phyloP scores from a whole-genome alignment of 768 basidiomycete genomes.

The Infundibulicybe gibba region DNA sequence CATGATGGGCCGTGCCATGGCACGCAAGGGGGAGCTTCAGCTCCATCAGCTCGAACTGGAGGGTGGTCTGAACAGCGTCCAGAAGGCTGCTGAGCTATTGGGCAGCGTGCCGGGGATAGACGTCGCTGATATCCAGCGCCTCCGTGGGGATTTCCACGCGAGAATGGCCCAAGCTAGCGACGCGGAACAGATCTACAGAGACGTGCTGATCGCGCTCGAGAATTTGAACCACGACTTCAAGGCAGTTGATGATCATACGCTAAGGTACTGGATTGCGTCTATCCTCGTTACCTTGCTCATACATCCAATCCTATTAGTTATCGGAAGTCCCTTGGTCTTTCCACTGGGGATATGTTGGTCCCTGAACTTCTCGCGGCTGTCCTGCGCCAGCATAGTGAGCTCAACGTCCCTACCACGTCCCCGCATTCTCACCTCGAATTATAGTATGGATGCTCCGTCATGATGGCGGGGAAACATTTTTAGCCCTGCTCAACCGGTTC shows the following conservation, averaged over 20 bases:
- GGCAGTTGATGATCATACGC: conserved; percentile 41
- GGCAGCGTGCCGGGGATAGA: conserved; percentile 50
- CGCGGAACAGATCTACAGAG: conserved; percentile 50
- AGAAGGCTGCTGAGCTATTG: conserved; percentile 42
- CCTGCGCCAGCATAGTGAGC: conserved; percentile 67
- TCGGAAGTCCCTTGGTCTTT: conserved; percentile 37
- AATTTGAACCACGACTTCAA: conserved; percentile 56
- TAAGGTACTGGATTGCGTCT: conserved; percentile 33
- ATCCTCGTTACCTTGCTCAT: conserved; percentile 1
- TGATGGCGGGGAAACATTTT: conserved; percentile 48
- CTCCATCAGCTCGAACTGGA: conserved; percentile 58
- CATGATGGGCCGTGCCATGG: conserved; percentile 60
- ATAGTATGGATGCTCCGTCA: conserved; percentile 68
- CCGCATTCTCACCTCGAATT: background rate
- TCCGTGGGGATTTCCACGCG: conserved; percentile 53
- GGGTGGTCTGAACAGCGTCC: conserved; percentile 53
- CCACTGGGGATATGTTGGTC: conserved; percentile 43
- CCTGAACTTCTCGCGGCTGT: conserved; percentile 61
- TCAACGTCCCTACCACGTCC: background rate
- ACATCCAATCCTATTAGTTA: conserved; percentile 24
- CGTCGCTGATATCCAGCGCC: conserved; percentile 51
- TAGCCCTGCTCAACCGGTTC: conserved; percentile 53
- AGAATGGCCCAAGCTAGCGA: conserved; percentile 35
- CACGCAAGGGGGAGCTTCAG: conserved; percentile 67
- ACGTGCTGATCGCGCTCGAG: conserved; percentile 55